These are phyloP conservation scores for Microascus cirrosus DNA, from an alignment of 2,329 filamentous ascomycete genomes.

Conservation along the genomic window DNA sequence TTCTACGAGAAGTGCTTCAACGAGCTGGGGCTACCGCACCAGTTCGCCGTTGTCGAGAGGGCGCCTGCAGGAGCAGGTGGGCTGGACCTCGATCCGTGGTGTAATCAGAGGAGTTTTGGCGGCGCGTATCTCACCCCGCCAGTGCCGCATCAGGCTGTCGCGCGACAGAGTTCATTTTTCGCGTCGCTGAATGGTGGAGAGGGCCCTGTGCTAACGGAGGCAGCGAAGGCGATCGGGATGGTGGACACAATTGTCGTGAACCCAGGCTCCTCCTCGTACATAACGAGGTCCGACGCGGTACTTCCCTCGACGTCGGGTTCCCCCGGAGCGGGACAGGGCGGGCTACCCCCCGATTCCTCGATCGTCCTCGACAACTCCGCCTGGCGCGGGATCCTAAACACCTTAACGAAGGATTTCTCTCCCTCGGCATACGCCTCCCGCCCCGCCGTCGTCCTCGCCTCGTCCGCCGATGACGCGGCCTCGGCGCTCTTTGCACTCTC, in stretches of 20 bases:
- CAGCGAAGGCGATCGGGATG: conserved; percentile 66
- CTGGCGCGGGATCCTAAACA: conserved; percentile 78
- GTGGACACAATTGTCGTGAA: conserved; percentile 71
- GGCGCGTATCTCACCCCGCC: conserved; percentile 74
- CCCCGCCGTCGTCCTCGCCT: conserved; percentile 65
- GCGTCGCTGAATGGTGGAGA: conserved; percentile 34
- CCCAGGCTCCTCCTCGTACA: conserved; percentile 18
- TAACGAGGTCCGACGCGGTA: conserved; percentile 21
- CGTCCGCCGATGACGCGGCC: conserved; percentile 63
- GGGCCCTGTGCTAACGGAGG: conserved; percentile 56
- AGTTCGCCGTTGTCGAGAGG: conserved; percentile 64
- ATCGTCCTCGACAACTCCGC: conserved; percentile 73
- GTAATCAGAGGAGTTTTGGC: conserved; percentile 65
- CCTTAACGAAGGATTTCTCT: conserved; percentile 69
- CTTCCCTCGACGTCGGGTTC: conserved; percentile 4
- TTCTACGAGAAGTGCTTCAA: conserved; percentile 83
- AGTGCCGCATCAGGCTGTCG: conserved; percentile 47
- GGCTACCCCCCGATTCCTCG: conserved; percentile 34
- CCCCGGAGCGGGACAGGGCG: conserved; percentile 6
- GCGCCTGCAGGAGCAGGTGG: conserved; percentile 49
- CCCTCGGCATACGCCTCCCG: conserved; percentile 71
- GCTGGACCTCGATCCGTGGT: conserved; percentile 53
- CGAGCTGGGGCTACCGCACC: conserved; percentile 74
- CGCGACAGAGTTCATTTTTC: conserved; percentile 43
- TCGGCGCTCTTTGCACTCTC: conserved; percentile 70